Base-by-base conservation (phyloP, 345 rosid species). In the Acer saccharum region DNA sequence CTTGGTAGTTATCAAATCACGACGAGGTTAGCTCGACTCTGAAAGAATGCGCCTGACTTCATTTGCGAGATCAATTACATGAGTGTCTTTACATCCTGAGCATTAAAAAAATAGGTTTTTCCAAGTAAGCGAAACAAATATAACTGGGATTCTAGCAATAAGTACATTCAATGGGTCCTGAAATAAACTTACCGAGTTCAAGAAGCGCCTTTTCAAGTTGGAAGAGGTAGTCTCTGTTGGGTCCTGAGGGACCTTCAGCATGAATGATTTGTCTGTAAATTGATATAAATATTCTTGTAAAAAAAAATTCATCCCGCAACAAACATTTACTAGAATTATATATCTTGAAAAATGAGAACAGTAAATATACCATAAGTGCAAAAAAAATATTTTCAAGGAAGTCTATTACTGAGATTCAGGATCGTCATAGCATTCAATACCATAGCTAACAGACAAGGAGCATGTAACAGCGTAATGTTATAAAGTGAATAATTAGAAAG, bases 221-320 rank as follows among this genome's bases (percentile, higher is more conserved):
- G 84, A 93, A 91, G 69, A 93, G 91, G 76, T 90, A 92, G 73
- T 92, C 97, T 88, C 95, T 91, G 87, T 92, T 92, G 58, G 99
- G 96, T 73, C 98, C 99, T 17, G 99, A 95, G 35, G 99, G 99
- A 65, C 99, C 99, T 88, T 88, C 71, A 3, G 97, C 93, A 18
- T 79, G 68, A 77, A 87, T 80, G 41, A 95, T 92, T 83, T 95
- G 97, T 72, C 97, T 95, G 82, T 78, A 69, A 20, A 68, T 54
- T 0, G 48, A 35, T 69, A 20, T 43, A 20, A 55, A 3, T n/a
- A 60, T n/a, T 18, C 64, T 60, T 60, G 8, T 17, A 7, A 29
- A 80, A 17, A 29, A 43, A 12, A 44, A 48, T 55, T 14, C 62
- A 43, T 29, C 14, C 77, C 17, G 16, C n/a, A 29, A 27, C 41